Evolutionary conservation across 768 basidiomycete species (phyloP), one percentile per base, ranked within the genome.

Genomic region (Tubosaeta sp.): DNA sequence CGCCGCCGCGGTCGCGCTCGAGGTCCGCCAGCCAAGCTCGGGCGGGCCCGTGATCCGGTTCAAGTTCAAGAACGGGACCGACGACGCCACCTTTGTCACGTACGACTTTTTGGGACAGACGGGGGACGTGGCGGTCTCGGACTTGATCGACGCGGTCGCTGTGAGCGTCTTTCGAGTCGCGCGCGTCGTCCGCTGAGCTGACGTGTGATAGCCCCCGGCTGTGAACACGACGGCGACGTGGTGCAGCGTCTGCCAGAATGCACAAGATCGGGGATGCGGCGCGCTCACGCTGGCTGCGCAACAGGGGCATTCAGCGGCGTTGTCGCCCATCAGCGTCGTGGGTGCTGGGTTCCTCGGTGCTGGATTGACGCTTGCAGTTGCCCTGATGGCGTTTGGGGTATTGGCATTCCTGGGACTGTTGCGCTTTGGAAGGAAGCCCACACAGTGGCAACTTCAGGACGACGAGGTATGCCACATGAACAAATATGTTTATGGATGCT

Each of bases 261-360:
- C 71, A 3, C 64, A 78, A 51, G 75, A 78, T 52, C 72, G 84
- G 46, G 84, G 83, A 9, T 86, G 85, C 48, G 78, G 65, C 17
- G 75, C 74, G 12, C 64, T 84, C 34, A 58, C 71, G 34, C 64
- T 69, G 10, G 69, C 67, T 12, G 56, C 58, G 17, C 51, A 60
- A 25, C 60, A 69, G 45, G 68, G 33, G 4, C 57, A 31, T 10
- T 58, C 70, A n/a, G 76, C 74, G 5, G 66, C 68, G 51, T 52
- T 56, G 49, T 69, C 58, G 48, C 69, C 55, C 12, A 75, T 85
- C 57, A 74, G 73, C 54, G 76, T 74, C 0, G 74, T 84, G 8
- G 85, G 81, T 7, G 84, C 85, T n/a, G 85, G 85, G 1, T 82
- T 84, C 69, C 70, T 86, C 13, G 85, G 84, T 27, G 84, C 85